Base-by-base conservation (phyloP, 2,329 filamentous ascomycete species). In the Arthrinium puccinioides region DNA sequence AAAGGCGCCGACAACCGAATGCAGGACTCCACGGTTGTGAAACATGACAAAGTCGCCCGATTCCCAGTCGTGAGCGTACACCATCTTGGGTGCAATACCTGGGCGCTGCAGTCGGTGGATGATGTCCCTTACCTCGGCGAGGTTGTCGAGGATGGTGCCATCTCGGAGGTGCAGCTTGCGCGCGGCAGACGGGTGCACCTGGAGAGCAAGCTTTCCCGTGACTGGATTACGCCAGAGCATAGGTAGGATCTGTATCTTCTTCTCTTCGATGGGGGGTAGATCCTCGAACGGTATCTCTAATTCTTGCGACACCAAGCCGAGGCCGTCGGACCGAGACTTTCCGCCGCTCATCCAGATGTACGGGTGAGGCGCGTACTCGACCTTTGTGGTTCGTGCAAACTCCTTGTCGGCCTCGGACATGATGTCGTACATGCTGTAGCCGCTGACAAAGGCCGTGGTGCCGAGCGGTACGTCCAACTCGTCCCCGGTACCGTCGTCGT, bases 331-430 rank as follows among this genome's bases (percentile, higher is more conserved):
- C 13, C 74, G 75, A 26, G 82, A 80, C 49, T 74, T 76, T 31
- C 84, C 81, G 18, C 66, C 56, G 40, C 72, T 78, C 82, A 89
- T 89, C 84, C 84, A 90, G 44, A 89, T 76, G 58, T 89, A 89
- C 5, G 84, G 84, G 49, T 89, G 84, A 3, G 84, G 71, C 0
- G 84, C 83, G 53, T 89, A 89, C 59, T 88, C 82, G 31, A 87
- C 72, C 40, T 69, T 75, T 15, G 81, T 82, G 5, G 68, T 74
- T 35, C 78, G 72, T 2, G 70, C 83, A 47, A 88, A 84, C 30
- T 71, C 69, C 56, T 85, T 74, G 50, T 87, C 82, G 29, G 71
- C 69, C 1, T 74, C 67, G 11, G 74, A 79, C 9, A 90, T 69
- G 10, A 71, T 54, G 33, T 84, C 74, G 58, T 79, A 87, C 76